phyloP scores from a whole-genome alignment of 768 basidiomycete species.

The Pleurotus citrinopileatus region DNA sequence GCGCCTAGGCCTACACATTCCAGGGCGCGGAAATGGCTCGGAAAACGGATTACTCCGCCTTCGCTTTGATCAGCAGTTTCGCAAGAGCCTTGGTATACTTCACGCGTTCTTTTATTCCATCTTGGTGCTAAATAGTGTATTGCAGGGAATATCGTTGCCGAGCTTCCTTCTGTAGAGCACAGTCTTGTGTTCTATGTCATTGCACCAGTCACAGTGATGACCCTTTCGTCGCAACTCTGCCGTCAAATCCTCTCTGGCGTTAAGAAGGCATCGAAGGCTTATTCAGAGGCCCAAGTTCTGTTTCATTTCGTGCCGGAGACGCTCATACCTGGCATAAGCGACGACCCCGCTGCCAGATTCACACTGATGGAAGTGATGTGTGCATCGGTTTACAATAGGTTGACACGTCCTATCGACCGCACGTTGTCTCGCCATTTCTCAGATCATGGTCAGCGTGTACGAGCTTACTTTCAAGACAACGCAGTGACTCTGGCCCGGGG shows the following conservation, averaged over 20 bases:
- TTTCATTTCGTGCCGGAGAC: slow-evolving; percentile 77
- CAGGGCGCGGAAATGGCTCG: slow-evolving; percentile 47
- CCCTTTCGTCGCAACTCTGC: slow-evolving; percentile 62
- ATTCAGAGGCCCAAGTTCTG: slow-evolving; percentile 49
- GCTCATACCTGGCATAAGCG: slow-evolving; percentile 45
- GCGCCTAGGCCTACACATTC: slow-evolving; percentile 54
- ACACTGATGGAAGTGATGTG: slow-evolving; percentile 50
- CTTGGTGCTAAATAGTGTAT: slow-evolving; percentile 7
- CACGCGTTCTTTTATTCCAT: not conserved
- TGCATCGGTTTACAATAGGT: slow-evolving; percentile 69
- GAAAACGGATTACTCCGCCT: slow-evolving; percentile 60
- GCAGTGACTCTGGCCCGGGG: slow-evolving; percentile 61
- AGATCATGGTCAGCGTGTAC: slow-evolving; percentile 33
- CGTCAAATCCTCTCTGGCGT: slow-evolving; percentile 66
- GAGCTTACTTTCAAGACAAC: slow-evolving; percentile 60
- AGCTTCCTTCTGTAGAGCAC: slow-evolving; percentile 32
- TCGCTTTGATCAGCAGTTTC: slow-evolving; percentile 62
- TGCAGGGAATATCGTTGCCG: slow-evolving; percentile 48
- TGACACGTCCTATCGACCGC: slow-evolving; percentile 58
- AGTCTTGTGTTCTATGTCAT: slow-evolving; percentile 69
- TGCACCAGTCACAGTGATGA: slow-evolving; percentile 57
- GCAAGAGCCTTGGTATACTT: slow-evolving; percentile 58
- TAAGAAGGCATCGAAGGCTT: slow-evolving; percentile 51
- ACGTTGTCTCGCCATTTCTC: slow-evolving; percentile 52
- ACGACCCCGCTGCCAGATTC: slow-evolving; percentile 37